Evolutionary conservation across 768 basidiomycete species (phyloP).

Genomic region (Pulveroboletus sp.): DNA sequence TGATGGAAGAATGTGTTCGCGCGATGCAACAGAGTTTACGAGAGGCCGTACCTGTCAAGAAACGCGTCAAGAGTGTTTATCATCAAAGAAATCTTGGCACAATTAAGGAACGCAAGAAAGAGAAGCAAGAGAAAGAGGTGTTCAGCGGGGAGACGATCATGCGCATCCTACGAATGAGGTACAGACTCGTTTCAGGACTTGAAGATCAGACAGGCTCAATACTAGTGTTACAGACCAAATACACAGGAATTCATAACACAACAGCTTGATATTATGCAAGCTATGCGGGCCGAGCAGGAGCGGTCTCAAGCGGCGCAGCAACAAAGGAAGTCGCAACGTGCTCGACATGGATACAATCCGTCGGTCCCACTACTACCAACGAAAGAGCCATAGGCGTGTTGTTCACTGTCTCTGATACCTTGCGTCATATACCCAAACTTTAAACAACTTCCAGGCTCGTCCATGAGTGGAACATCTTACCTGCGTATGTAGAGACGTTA

Average conservation of each 20-base stretch:
- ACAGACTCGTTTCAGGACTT: constrained; percentile 13
- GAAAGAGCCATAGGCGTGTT: constrained; percentile 9
- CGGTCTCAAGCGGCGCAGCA: constrained; percentile 58
- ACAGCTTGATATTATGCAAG: constrained; percentile 75
- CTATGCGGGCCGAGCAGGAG: constrained; percentile 82
- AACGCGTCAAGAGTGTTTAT: constrained; percentile 90
- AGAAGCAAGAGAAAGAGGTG: constrained; percentile 72
- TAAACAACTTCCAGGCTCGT: constrained; percentile 2
- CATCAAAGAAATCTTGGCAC: constrained; percentile 93
- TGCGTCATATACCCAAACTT: constrained; percentile 24
- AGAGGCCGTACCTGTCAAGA: constrained; percentile 69
- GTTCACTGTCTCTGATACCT: constrained; percentile 17
- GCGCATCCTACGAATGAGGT: constrained; percentile 95
- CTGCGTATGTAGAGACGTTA: constrained; percentile 7
- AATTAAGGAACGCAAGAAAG: constrained; percentile 88
- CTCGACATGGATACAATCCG: constrained; percentile 31
- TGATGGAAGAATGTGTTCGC: constrained; percentile 94
- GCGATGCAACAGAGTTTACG: constrained; percentile 89
- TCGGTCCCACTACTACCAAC: constrained; percentile 30
- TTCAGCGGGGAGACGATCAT: constrained; percentile 87
- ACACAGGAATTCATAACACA: constrained; percentile 86
- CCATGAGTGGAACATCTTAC: neutral
- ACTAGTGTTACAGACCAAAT: constrained; percentile 46
- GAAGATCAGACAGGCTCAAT: constrained; percentile 1
- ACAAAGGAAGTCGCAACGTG: constrained; percentile 55